Conservation (phyloP, 306 rosid species). For the Rosa multiflora region DNA sequence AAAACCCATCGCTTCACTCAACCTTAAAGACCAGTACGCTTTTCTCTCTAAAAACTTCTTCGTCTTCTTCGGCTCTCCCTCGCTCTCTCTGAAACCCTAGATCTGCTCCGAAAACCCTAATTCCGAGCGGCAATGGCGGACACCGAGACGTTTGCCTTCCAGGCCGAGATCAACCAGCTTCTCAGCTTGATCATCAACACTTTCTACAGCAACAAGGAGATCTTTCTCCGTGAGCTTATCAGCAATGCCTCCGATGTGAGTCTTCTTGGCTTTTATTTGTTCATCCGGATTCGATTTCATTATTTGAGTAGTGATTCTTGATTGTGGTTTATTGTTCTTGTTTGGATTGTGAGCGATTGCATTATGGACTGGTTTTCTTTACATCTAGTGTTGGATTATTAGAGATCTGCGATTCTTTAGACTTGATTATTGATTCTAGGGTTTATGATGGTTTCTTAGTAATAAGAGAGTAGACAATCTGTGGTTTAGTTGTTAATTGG, state of each 20-base stretch:
- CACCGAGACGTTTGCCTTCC: conserved; percentile 78
- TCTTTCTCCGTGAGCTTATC: conserved; percentile 81
- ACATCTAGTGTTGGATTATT: not conserved
- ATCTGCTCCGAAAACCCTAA: conserved; percentile 4
- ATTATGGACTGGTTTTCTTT: not conserved
- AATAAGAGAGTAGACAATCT: not conserved
- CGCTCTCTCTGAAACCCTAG: conserved; percentile 19
- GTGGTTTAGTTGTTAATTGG: not conserved
- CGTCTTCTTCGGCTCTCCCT: not conserved
- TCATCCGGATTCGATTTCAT: not conserved
- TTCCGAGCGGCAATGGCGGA: conserved; percentile 48
- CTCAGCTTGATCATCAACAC: conserved; percentile 88
- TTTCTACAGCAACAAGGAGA: conserved; percentile 93
- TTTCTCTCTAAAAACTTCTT: not conserved
- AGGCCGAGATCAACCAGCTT: conserved; percentile 95
- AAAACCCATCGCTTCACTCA: conserved; percentile 7
- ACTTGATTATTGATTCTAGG: not conserved
- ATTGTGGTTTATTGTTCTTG: not conserved
- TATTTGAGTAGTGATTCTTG: not conserved
- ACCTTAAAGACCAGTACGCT: not conserved
- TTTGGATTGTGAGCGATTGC: not conserved
- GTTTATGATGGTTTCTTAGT: not conserved
- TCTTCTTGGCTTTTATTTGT: not conserved
- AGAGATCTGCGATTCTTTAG: not conserved
- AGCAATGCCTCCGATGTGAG: conserved; percentile 82